phyloP scores from a whole-genome alignment of 805 yeast species.

The Myxozyma mucilagina region DNA sequence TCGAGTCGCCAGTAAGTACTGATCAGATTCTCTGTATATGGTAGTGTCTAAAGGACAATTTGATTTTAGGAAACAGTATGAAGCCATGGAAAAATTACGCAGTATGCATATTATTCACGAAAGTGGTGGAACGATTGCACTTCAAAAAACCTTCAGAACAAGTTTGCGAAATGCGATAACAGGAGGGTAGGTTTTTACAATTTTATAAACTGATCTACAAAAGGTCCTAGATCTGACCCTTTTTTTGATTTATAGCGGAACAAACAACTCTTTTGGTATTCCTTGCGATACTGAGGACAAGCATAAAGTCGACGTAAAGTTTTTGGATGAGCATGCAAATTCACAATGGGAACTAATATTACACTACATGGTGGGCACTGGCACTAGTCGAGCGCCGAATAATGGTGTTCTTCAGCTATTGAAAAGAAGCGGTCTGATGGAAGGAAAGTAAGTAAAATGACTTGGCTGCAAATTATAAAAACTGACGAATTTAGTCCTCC shows the following conservation, averaged over 20 bases:
- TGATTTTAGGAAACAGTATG: constrained; percentile 57
- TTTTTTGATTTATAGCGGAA: constrained; percentile 35
- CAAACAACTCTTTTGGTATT: constrained; percentile 74
- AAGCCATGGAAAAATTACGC: constrained; percentile 74
- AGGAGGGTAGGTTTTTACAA: constrained; percentile 52
- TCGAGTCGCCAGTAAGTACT: constrained; percentile 48
- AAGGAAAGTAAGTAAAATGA: constrained; percentile 38
- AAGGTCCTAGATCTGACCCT: background rate
- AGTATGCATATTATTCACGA: constrained; percentile 75
- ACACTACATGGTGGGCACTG: constrained; percentile 97
- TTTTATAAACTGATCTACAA: background rate
- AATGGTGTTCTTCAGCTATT: constrained; percentile 77
- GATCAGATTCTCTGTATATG: background rate
- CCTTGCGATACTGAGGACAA: constrained; percentile 58
- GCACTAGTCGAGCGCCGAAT: constrained; percentile 66
- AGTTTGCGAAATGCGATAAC: constrained; percentile 82
- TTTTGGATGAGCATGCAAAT: constrained; percentile 77
- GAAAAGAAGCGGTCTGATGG: constrained; percentile 85
- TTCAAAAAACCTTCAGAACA: constrained; percentile 72
- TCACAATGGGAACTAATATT: constrained; percentile 91
- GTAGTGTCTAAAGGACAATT: constrained; percentile 29
- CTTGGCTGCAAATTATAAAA: background rate
- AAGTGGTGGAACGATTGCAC: constrained; percentile 48
- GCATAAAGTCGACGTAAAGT: constrained; percentile 59
- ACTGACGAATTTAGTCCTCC: constrained; percentile 23